phyloP scores from a whole-genome alignment of 441 rosid genomes.

The Pelargonium myrrhifolium region DNA sequence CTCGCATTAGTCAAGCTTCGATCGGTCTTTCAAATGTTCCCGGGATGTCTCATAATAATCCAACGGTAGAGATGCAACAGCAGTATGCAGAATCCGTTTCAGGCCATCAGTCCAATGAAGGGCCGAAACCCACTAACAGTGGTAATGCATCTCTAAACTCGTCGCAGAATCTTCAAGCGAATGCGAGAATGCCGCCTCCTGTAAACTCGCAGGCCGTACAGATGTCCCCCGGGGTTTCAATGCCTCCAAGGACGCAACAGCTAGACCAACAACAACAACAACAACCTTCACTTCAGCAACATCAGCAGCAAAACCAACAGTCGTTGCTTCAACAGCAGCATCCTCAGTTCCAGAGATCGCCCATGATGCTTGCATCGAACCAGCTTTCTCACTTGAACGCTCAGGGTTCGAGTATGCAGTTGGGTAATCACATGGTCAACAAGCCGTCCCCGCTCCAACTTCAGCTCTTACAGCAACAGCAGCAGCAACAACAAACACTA shows the following conservation, averaged over 20 bases:
- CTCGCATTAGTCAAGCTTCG: constrained; percentile 37
- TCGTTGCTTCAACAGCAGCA: constrained; percentile 67
- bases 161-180: constrained; percentile 43
- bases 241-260: constrained; percentile 61
- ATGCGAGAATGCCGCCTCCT: constrained; percentile 64
- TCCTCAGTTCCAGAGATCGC: constrained; percentile 63
- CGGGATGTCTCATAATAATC: constrained; percentile 43
- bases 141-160: constrained; percentile 43
- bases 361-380: constrained; percentile 58
- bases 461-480: constrained; percentile 70
- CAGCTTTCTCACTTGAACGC: constrained; percentile 55
- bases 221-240: constrained; percentile 72
- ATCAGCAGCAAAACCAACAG: constrained; percentile 44
- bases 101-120: constrained; percentile 48
- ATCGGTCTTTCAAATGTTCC: constrained; percentile 46
- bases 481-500: constrained; percentile 31
- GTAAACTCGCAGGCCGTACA: constrained; percentile 66
- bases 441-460: constrained; percentile 58
- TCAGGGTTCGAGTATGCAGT: constrained; percentile 64
- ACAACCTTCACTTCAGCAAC: constrained; percentile 42
- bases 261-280: constrained; percentile 28
- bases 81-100: constrained; percentile 56
- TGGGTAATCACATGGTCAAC: constrained; percentile 70
- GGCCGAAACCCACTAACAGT: constrained; percentile 44
- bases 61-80: constrained; percentile 51